Percentiles rank a stretch among this genome's conserved stretches.
phyloP scores from a whole-genome alignment of 164 flowering plant species.

The Protea cynaroides region DNA sequence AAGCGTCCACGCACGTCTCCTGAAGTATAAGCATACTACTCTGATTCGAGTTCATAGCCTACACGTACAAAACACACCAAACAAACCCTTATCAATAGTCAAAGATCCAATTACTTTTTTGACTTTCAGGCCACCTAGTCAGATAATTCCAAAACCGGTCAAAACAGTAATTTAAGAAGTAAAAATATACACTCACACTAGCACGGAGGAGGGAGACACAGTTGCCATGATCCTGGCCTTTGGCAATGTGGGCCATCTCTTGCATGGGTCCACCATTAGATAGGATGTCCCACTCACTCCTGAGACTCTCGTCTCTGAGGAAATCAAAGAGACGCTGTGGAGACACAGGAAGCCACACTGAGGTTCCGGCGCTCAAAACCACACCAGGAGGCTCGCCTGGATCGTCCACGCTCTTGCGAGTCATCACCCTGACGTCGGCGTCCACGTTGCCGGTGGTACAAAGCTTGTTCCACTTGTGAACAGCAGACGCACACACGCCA shows the following conservation, averaged over 20 bases:
- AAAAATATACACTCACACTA: conserved; percentile 44
- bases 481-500: conserved; percentile 65
- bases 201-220: conserved; percentile 92
- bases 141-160: neutral
- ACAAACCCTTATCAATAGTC: no score
- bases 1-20: conserved; percentile 84
- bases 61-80: no score
- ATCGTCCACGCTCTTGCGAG: conserved; percentile 61
- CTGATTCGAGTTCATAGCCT: conserved; percentile 87
- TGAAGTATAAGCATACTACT: conserved; percentile 93
- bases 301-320: conserved; percentile 73
- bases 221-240: conserved; percentile 96
- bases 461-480: conserved; percentile 74
- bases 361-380: conserved; percentile 66
- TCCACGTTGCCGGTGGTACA: conserved; percentile 43
- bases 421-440: conserved; percentile 65
- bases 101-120: no score
- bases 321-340: conserved; percentile 85
- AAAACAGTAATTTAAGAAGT: neutral
- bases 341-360: conserved; percentile 89
- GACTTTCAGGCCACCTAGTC: no score
- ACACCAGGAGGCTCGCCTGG: conserved; percentile 73
- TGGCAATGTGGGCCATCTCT: conserved; percentile 95
- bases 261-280: conserved; percentile 99
- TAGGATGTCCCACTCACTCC: conserved; percentile 95